Evolutionary conservation across 495 filamentous ascomycete genomes (phyloP).

Genomic region (Aspergillus conjunctus): DNA sequence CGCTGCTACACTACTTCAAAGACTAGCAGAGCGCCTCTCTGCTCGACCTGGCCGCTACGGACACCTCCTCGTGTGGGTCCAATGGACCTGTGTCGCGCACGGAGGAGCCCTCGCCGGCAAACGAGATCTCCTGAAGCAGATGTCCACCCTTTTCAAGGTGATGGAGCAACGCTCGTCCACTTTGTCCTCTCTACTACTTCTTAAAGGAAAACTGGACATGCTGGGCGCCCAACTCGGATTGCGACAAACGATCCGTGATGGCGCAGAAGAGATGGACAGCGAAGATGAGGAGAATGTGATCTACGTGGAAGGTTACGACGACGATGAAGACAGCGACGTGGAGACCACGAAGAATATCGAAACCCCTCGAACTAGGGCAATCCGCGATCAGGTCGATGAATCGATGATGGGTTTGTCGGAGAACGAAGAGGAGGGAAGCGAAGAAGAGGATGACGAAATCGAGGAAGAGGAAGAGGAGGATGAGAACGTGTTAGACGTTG

Average conservation of each 20-base stretch:
- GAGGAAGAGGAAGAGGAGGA: constrained; percentile 44
- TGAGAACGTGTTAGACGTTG: constrained; percentile 47
- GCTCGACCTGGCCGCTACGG: constrained; percentile 85
- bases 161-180: constrained; percentile 82
- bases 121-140: constrained; percentile 71
- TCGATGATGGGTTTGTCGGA: constrained; percentile 47
- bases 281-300: constrained; percentile 78
- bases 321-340: constrained; percentile 48
- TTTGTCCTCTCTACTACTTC: constrained; percentile 76
- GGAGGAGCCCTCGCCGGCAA: constrained; percentile 87
- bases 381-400: constrained; percentile 47
- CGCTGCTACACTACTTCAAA: constrained; percentile 73
- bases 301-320: constrained; percentile 79
- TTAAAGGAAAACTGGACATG: constrained; percentile 94
- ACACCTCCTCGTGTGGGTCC: constrained; percentile 91
- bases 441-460: constrained; percentile 45
- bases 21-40: constrained; percentile 84
- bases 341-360: constrained; percentile 32
- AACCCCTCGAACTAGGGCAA: constrained; percentile 43
- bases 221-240: constrained; percentile 82
- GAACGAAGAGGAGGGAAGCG: constrained; percentile 29
- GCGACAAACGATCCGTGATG: constrained; percentile 60
- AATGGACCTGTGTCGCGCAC: constrained; percentile 93
- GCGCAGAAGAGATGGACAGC: constrained; percentile 54
- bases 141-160: constrained; percentile 77